Conservation (phyloP, 2,329 filamentous ascomycete species). For the Aspergillus pseudotamarii region DNA sequence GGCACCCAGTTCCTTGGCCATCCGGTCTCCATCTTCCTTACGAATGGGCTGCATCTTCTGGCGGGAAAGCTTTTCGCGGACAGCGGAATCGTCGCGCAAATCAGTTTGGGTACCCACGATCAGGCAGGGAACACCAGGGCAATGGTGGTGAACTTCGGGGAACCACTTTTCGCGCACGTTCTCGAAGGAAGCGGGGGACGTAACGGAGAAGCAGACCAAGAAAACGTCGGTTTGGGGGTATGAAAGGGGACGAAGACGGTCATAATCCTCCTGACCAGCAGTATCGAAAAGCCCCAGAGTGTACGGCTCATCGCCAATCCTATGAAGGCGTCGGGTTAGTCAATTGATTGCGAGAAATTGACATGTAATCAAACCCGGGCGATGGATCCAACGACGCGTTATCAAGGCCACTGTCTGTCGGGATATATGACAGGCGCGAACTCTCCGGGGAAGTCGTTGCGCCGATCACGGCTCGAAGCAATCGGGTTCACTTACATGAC, state of each 20-base stretch:
- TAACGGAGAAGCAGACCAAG: constrained; percentile 98
- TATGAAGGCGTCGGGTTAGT: constrained; percentile 42
- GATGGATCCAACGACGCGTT: not conserved
- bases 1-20: constrained; percentile 96
- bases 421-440: not conserved
- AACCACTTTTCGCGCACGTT: constrained; percentile 99
- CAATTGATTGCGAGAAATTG: not conserved
- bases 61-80: constrained; percentile 87
- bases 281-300: constrained; percentile 98
- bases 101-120: constrained; percentile 98
- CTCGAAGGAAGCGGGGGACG: constrained; percentile 95
- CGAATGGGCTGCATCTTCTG: constrained; percentile 94
- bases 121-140: constrained; percentile 93
- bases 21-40: constrained; percentile 89
- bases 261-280: constrained; percentile 98
- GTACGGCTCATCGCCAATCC: constrained; percentile 99
- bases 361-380: not conserved
- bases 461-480: not conserved
- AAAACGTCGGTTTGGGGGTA: constrained; percentile 99
- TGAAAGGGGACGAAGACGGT: constrained; percentile 90
- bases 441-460: not conserved
- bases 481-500: constrained; percentile 79
- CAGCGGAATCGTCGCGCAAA: constrained; percentile 83
- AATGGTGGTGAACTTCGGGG: constrained; percentile 97
- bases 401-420: not conserved